Evolutionary conservation across 139 green algal species (phyloP).

Genomic region (Pleodorina starrii): DNA sequence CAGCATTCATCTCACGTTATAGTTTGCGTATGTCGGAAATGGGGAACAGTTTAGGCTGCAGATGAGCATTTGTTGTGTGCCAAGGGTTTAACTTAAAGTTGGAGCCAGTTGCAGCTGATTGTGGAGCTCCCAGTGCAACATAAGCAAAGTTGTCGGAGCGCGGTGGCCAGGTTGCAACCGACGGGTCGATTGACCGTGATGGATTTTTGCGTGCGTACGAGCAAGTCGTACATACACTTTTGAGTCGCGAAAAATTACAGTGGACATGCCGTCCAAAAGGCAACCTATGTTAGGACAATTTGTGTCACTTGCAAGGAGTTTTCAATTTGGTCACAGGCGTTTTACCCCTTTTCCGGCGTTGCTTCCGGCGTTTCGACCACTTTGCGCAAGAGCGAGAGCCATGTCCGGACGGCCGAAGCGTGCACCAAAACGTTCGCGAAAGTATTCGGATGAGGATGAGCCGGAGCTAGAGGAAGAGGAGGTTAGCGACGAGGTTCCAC

Average conservation of each 20-base stretch:
- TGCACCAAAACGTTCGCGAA: conserved; percentile 20
- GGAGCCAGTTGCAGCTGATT: too few species aligned
- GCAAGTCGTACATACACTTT: background rate
- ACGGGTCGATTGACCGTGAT: background rate
- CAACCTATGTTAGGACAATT: too few species aligned
- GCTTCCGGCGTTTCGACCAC: background rate
- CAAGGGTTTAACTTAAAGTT: too few species aligned
- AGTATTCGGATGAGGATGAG: conserved; percentile 36
- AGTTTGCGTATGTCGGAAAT: background rate
- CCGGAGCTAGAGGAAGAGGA: conserved; percentile 19
- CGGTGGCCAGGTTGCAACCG: too few species aligned
- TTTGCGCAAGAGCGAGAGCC: background rate
- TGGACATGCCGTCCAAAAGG: too few species aligned
- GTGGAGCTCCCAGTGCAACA: too few species aligned
- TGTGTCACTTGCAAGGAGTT: too few species aligned
- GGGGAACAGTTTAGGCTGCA: background rate
- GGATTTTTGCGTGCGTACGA: background rate
- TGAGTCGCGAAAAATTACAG: background rate
- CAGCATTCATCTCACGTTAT: background rate
- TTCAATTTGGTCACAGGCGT: background rate
- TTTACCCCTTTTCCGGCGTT: background rate
- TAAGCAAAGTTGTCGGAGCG: too few species aligned
- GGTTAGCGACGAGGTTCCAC: background rate
- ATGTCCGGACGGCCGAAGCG: conserved; percentile 10
- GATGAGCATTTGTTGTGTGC: too few species aligned